phyloP scores from a whole-genome alignment of 805 yeast species.

The Ogataea corticis region DNA sequence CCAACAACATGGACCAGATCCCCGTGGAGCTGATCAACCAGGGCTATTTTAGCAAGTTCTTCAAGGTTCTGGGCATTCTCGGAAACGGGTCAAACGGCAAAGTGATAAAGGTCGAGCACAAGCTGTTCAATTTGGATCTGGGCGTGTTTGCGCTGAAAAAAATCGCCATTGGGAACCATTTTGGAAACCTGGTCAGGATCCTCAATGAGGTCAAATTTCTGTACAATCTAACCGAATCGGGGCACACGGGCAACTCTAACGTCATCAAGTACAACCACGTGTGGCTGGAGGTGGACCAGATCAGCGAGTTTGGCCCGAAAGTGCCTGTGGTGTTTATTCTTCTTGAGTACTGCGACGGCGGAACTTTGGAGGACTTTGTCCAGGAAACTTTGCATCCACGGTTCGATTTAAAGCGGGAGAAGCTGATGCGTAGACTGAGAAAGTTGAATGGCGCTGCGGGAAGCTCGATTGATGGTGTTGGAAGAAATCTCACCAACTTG shows the following conservation, averaged over 20 bases:
- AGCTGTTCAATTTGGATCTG: conserved; percentile 64
- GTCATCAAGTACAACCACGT: conserved; percentile 87
- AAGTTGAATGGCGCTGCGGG: conserved; percentile 11
- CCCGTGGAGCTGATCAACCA: conserved; percentile 63
- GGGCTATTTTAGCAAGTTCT: conserved; percentile 78
- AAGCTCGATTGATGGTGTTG: not conserved
- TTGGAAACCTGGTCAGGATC: conserved; percentile 66
- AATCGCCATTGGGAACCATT: conserved; percentile 78
- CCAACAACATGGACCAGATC: conserved; percentile 14
- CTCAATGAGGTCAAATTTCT: conserved; percentile 77
- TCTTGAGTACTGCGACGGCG: conserved; percentile 88
- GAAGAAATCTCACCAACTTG: conserved; percentile 42
- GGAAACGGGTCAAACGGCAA: conserved; percentile 88
- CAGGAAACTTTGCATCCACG: conserved; percentile 38
- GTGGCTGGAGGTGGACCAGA: conserved; percentile 73
- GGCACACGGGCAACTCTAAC: conserved; percentile 39
- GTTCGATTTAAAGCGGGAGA: conserved; percentile 39
- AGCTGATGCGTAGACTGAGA: conserved; percentile 28
- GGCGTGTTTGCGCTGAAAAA: conserved; percentile 86
- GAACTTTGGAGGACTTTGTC: conserved; percentile 74
- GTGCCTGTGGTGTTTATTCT: conserved; percentile 69
- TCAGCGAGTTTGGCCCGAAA: conserved; percentile 54
- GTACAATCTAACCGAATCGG: conserved; percentile 46
- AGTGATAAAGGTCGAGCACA: conserved; percentile 81
- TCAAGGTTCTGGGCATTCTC: conserved; percentile 55